phyloP scores from a whole-genome alignment of 257 asterid species.

The Coffea canephora region DNA sequence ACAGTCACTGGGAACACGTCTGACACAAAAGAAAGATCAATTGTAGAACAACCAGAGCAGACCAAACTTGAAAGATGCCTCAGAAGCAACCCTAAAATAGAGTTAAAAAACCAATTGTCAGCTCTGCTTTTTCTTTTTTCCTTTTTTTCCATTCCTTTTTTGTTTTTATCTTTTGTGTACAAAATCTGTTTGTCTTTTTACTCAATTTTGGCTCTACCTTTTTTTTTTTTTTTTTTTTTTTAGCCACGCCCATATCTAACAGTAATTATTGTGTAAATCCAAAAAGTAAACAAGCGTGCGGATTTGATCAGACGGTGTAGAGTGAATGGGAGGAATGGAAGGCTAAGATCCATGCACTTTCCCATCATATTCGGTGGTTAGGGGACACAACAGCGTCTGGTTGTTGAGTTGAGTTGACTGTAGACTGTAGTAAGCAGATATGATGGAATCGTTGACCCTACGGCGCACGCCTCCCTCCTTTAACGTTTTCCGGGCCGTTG shows the following conservation, averaged over 20 bases:
- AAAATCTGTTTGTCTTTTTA: background rate
- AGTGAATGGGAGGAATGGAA: background rate
- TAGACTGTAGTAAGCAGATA: constrained; percentile 29
- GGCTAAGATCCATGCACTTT: constrained; percentile 5
- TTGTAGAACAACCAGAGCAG: constrained; percentile 25
- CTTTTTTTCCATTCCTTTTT: constrained; percentile 16
- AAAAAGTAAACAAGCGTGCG: constrained; percentile 56
- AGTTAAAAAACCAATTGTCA: constrained; percentile 12
- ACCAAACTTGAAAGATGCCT: background rate
- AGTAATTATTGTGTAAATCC: constrained; percentile 48
- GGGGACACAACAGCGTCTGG: constrained; percentile 34
- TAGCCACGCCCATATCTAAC: constrained; percentile 44
- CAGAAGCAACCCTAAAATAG: background rate
- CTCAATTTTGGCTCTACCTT: constrained; percentile 6
- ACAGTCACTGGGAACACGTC: constrained; percentile 14
- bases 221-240: constrained; percentile 26
- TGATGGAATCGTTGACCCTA: constrained; percentile 35
- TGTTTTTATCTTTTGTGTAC: constrained; percentile 21
- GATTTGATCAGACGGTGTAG: constrained; percentile 30
- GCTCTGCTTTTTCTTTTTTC: constrained; percentile 25
- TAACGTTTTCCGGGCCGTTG: background rate
- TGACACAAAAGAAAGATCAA: constrained; percentile 27
- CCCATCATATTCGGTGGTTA: constrained; percentile 22
- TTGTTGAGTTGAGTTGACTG: constrained; percentile 28
- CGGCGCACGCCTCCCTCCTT: constrained; percentile 1